These are phyloP conservation scores for Cladosporium sp. DNA, from an alignment of 2,329 filamentous ascomycete species.

Conservation along the genomic window DNA sequence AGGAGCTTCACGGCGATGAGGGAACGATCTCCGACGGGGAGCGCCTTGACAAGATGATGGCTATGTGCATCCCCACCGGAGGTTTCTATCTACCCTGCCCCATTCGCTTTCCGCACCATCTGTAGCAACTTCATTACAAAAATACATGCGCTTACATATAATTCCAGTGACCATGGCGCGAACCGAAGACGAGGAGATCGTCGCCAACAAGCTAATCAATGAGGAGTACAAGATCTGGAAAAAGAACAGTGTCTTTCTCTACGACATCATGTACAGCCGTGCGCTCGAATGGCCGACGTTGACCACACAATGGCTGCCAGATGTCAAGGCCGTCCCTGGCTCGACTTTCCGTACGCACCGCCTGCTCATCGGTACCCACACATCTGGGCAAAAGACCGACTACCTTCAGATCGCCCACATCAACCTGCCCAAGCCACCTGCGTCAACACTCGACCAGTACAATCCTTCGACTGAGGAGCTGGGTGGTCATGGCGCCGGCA, in stretches of 20 bases:
- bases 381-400: conserved; percentile 77
- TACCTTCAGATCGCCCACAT: conserved; percentile 93
- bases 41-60: no score
- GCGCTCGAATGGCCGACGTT: conserved; percentile 96
- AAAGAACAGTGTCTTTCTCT: conserved; percentile 97
- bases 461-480: conserved; percentile 91
- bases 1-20: neutral
- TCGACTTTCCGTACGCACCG: conserved; percentile 86
- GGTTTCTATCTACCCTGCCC: neutral
- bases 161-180: neutral
- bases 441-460: conserved; percentile 70
- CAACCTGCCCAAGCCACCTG: conserved; percentile 76
- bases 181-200: conserved; percentile 28
- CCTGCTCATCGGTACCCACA: conserved; percentile 90
- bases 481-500: conserved; percentile 79
- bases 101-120: neutral
- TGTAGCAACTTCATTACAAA: neutral
- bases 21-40: neutral
- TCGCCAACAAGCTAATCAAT: conserved; percentile 85
- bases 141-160: neutral
- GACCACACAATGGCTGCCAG: conserved; percentile 96
- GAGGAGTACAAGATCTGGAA: conserved; percentile 99
- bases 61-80: no score
- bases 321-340: conserved; percentile 78
- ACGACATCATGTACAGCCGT: conserved; percentile 93